These are phyloP conservation scores for Sclerotiophoma versabilis DNA, from an alignment of 2,329 filamentous ascomycete species.

Conservation along the genomic window DNA sequence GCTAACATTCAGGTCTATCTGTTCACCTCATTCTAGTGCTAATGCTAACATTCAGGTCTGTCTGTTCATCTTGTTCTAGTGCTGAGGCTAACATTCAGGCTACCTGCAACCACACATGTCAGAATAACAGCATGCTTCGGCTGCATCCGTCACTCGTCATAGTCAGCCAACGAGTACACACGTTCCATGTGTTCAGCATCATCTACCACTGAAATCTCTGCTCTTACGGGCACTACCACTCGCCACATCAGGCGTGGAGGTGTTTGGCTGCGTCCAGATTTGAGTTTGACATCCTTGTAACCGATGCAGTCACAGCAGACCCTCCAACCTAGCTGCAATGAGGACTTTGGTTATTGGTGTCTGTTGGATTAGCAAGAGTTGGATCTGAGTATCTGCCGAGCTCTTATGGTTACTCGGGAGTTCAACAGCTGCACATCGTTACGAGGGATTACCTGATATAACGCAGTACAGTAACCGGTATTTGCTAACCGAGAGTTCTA, in stretches of 20 bases:
- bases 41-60: neutral
- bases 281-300: neutral
- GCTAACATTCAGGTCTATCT: too few species aligned
- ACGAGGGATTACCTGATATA: neutral
- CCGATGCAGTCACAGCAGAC: neutral
- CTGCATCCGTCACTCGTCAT: neutral
- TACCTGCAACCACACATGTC: neutral
- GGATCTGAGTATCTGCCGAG: neutral
- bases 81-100: neutral
- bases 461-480: slow-evolving; percentile 4
- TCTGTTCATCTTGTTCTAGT: neutral
- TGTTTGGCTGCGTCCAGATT: neutral
- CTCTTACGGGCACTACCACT: neutral
- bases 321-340: neutral
- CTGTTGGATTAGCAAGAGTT: neutral
- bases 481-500: slow-evolving; percentile 7
- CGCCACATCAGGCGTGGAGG: neutral
- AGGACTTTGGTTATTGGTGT: too few species aligned
- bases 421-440: neutral
- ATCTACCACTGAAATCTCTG: neutral
- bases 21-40: neutral
- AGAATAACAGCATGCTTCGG: neutral
- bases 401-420: neutral
- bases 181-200: slow-evolving; percentile 1
- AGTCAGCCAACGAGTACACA: slow-evolving; percentile 1